Evolutionary conservation across 805 yeast species (phyloP).

Genomic region (Priceomyces haplophilus): DNA sequence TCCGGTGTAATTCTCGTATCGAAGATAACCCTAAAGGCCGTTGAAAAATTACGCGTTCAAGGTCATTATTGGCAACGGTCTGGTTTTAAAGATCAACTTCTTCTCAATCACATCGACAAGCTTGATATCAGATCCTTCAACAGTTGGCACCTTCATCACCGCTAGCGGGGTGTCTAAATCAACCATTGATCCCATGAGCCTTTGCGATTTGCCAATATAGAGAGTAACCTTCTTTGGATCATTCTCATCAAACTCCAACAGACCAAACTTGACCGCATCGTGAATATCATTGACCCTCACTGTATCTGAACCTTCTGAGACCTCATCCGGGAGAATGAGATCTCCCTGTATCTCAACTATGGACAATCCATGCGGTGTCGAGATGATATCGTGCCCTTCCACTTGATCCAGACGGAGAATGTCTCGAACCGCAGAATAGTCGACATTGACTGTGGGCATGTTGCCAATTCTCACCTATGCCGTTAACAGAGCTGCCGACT

Average conservation of each 20-base stretch:
- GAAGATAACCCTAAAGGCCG: too few species aligned
- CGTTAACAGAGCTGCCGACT: too few species aligned
- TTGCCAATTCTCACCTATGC: neutral
- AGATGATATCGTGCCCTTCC: constrained; percentile 21
- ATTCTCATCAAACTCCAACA: constrained; percentile 41
- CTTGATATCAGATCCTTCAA: constrained; percentile 32
- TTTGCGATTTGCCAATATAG: constrained; percentile 65
- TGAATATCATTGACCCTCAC: constrained; percentile 29
- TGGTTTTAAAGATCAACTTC: constrained; percentile 58
- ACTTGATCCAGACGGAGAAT: constrained; percentile 4
- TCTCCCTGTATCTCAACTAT: constrained; percentile 75
- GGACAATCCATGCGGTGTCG: constrained; percentile 58
- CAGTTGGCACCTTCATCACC: constrained; percentile 46
- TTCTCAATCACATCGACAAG: constrained; percentile 57
- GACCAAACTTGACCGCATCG: constrained; percentile 53
- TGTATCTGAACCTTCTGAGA: constrained; percentile 17
- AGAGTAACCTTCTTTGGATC: constrained; percentile 48
- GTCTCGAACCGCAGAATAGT: constrained; percentile 12
- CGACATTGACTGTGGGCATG: constrained; percentile 21
- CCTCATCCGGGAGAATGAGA: constrained; percentile 41
- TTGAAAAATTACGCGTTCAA: neutral
- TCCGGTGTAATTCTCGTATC: too few species aligned
- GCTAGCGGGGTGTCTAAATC: constrained; percentile 65
- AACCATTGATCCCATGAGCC: constrained; percentile 60
- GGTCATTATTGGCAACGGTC: constrained; percentile 80